phyloP scores from a whole-genome alignment of 345 rosid species.

The Camelina laxa region DNA sequence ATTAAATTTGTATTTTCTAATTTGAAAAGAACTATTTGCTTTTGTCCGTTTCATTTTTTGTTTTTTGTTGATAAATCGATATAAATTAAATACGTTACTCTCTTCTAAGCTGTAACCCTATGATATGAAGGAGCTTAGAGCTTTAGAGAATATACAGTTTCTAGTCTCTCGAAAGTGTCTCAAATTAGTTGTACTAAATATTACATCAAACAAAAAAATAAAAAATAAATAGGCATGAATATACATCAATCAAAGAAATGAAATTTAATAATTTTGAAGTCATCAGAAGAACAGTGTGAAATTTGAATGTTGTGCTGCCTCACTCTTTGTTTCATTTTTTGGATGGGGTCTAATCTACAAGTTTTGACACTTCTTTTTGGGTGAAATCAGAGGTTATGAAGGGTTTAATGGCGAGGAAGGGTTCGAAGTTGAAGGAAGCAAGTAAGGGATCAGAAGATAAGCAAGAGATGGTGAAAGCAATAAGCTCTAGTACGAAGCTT shows the following conservation, averaged over 20 bases:
- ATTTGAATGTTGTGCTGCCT: too few species aligned
- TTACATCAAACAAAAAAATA: too few species aligned
- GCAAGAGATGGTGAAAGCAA: slow-evolving; percentile 36
- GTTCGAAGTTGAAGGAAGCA: slow-evolving; percentile 61
- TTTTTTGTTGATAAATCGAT: too few species aligned
- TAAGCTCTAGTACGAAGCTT: slow-evolving; percentile 45
- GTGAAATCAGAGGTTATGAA: slow-evolving; percentile 75
- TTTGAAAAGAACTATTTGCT: not conserved
- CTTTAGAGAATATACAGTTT: too few species aligned
- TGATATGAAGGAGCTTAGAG: not conserved
- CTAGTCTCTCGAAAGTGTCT: too few species aligned
- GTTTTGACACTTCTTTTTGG: not conserved
- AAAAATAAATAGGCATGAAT: too few species aligned
- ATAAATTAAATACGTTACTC: not conserved
- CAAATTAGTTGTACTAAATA: too few species aligned
- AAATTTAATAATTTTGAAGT: too few species aligned
- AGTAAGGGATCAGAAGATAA: slow-evolving; percentile 41
- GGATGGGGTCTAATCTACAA: slow-evolving; percentile 25
- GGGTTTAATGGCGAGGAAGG: slow-evolving; percentile 73
- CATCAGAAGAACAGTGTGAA: too few species aligned
- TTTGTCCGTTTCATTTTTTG: not conserved
- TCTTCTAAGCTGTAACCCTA: not conserved
- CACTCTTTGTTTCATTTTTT: too few species aligned
- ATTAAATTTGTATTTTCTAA: not conserved
- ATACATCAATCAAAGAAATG: too few species aligned